Evolutionary conservation across 163 green algal species (phyloP).

Genomic region (Chlamydomonas reinhardtii): DNA sequence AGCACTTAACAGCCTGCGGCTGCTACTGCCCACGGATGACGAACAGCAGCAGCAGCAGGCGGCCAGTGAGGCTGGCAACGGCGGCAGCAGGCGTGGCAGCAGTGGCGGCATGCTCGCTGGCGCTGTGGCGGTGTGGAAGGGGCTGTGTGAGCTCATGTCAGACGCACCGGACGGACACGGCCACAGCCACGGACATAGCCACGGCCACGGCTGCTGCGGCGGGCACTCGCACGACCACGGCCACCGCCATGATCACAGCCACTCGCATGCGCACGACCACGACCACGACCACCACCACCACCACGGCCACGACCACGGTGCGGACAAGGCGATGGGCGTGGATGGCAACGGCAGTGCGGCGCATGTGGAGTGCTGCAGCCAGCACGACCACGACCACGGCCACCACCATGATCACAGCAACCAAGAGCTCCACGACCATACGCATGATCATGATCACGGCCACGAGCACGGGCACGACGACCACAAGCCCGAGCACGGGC

Average conservation of each 20-base stretch:
- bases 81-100: not conserved
- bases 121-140: not conserved
- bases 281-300: not conserved
- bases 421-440: not conserved
- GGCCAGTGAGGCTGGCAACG: not conserved
- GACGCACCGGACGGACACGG: not conserved
- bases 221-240: not conserved
- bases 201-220: not conserved
- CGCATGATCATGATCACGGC: not conserved
- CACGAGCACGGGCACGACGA: not conserved
- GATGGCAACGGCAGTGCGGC: not conserved
- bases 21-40: constrained; percentile 67
- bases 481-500: not conserved
- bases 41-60: not conserved
- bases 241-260: not conserved
- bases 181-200: not conserved
- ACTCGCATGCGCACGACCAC: not conserved
- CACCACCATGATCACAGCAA: not conserved
- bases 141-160: constrained; percentile 6
- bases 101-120: not conserved
- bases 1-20: constrained; percentile 89
- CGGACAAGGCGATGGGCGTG: too few species aligned
- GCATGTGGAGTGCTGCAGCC: not conserved
- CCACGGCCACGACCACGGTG: too few species aligned
- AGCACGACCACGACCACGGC: not conserved